Base-by-base conservation (phyloP, 441 rosid species). In the Erysimum pusillum region DNA sequence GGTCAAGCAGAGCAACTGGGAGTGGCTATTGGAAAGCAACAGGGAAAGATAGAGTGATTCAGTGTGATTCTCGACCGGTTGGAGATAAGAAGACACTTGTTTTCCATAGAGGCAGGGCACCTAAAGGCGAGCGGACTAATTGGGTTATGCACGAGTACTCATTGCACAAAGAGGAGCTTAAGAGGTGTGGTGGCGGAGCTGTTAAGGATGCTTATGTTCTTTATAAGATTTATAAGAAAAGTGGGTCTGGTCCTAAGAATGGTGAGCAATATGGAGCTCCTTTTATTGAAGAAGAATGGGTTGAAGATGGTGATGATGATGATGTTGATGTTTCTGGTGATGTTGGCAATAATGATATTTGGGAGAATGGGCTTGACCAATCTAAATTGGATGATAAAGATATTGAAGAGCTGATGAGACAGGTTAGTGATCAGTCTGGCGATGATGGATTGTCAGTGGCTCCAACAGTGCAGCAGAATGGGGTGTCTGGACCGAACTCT, bases 131-230 rank as follows among this genome's bases (percentile, higher is more conserved):
- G 13, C 79, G 98, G 58, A 91, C 95, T 39, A 89, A 94, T 73
- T 94, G 98, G 98, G 97, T 91, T 56, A 94, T 94, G 97, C 98
- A 94, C 13, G 98, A 94, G 75, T 94, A 94, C 69, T 84, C 92
- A 0, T n/a, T 94, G 67, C 91, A 90, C 59, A 88, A 90, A 70
- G 93, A 87, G 46, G 98, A 94, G 54, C 89, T 90, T 6, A 84
- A 83, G 66, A 83, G 88, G 66, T 91, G 93, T 66, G 82, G 78
- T 53, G 90, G 93, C 68, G 82, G 76, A 45, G 90, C 87, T 78
- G 80, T 82, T 12, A 74, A 88, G 87, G 96, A 88, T 58, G 85
- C 82, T 81, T 94, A 73, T 78, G 95, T 89, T 52, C 92, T 94
- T 67, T 90, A 88, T 76, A 94, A 92, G 82, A 82, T 85, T 66